Evolutionary conservation across 495 filamentous ascomycete genomes (phyloP), one percentile per base, ranked within the genome.

Genomic region (Staphylotrichum tortipilum): DNA sequence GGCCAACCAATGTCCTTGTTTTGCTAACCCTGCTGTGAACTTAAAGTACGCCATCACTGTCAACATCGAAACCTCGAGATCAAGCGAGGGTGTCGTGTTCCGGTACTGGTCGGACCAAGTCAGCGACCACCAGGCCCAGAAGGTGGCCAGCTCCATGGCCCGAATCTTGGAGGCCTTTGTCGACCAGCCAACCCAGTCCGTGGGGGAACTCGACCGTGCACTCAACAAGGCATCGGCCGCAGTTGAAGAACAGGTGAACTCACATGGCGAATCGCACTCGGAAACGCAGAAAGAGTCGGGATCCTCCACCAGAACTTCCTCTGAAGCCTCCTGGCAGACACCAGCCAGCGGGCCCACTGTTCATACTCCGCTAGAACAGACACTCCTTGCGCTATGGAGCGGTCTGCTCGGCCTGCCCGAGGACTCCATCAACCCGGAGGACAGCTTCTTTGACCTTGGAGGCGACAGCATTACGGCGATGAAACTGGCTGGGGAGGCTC

Each of bases 391-490:
- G 15, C 22, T 64, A n/a, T 67, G 61, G 64, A 53, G 46, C 15
- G 26, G 41, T 36, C 37, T 60, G 48, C 54, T 61, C 44, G 45
- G 60, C 24, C 35, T 57, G 9, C 47, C 47, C 22, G 50, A 43
- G 7, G 56, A 47, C 9, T 51, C 52, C 12, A 72, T 82, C 36
- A 57, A 65, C 10, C 40, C 70, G 14, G 56, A 75, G 7, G 69
- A 78, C 54, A 76, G 68, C 41, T 86, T 86, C 61, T 65, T 83
- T 34, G 70, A 66, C n/a, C 65, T 83, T 11, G 81, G 82, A 24
- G 82, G 81, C 22, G 82, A 86, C 53, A 57, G 54, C 5, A 81
- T 85, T 29, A 72, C 74, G n/a, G 81, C 80, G 1, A 83, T 85
- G 69, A 77, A 75, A 56, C 70, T 83, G 49, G 80, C 76, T 21